Conservation (phyloP, 305 asterid species). For the Fraxinus paxiana region DNA sequence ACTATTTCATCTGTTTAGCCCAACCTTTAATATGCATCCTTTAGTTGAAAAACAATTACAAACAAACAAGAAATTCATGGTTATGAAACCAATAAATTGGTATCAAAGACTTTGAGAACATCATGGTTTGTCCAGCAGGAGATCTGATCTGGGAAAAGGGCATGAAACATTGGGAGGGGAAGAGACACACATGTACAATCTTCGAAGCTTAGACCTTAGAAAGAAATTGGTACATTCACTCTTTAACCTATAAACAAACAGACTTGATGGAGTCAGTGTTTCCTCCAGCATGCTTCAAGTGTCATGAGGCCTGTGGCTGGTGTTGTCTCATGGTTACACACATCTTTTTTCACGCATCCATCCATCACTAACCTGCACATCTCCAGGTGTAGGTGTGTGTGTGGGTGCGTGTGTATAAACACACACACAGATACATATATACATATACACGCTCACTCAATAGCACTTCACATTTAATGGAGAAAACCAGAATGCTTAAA, state of each 20-base stretch:
- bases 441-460: not conserved
- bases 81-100: not conserved
- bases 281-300: constrained; percentile 2
- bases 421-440: not conserved
- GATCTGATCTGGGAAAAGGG: not conserved
- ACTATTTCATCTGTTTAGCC: not conserved
- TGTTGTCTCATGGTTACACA: not conserved
- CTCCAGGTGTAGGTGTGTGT: not conserved
- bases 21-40: not conserved
- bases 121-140: not conserved
- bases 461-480: not conserved
- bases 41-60: not conserved
- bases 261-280: not conserved
- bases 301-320: not conserved
- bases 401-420: not conserved
- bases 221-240: not conserved
- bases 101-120: not conserved
- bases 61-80: not conserved
- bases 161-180: not conserved
- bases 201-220: not conserved
- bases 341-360: not conserved
- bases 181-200: not conserved
- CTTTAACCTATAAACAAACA: not conserved
- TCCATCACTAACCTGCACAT: not conserved
- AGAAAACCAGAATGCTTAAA: not conserved